These are phyloP conservation scores for Penicillium argentinense DNA, from an alignment of 495 filamentous ascomycete species.

Conservation along the genomic window DNA sequence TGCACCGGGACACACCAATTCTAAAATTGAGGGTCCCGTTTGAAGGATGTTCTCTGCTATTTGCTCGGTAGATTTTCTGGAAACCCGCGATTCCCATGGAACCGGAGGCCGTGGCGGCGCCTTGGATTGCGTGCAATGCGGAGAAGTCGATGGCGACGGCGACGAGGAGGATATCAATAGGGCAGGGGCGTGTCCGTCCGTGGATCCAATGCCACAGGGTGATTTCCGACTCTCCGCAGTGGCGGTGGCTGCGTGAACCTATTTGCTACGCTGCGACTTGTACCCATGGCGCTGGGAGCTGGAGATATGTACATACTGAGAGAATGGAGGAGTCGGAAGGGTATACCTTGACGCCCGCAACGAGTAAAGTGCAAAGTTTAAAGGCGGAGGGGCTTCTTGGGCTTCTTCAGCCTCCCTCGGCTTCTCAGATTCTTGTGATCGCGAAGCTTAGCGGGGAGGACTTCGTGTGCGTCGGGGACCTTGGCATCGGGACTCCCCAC, in stretches of 20 bases:
- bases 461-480: conserved; percentile 2
- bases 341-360: no score
- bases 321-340: no score
- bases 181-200: background rate
- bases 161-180: background rate
- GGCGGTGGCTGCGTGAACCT: conserved; percentile 15
- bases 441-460: conserved; percentile 15
- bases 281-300: no score
- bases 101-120: conserved; percentile 5
- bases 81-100: conserved; percentile 14
- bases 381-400: background rate
- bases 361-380: conserved; percentile 1
- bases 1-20: no score
- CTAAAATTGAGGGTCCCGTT: no score
- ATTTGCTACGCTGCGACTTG: no score
- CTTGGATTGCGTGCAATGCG: conserved; percentile 15
- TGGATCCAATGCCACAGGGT: conserved; percentile 12
- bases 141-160: conserved; percentile 16
- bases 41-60: background rate
- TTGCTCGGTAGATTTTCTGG: conserved; percentile 10
- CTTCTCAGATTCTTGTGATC: conserved; percentile 22
- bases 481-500: conserved; percentile 1
- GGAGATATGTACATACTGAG: no score
- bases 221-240: conserved; percentile 23
- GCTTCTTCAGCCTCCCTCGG: conserved; percentile 24